phyloP scores from a whole-genome alignment of 768 basidiomycete genomes.

The Grammothele lineata region DNA sequence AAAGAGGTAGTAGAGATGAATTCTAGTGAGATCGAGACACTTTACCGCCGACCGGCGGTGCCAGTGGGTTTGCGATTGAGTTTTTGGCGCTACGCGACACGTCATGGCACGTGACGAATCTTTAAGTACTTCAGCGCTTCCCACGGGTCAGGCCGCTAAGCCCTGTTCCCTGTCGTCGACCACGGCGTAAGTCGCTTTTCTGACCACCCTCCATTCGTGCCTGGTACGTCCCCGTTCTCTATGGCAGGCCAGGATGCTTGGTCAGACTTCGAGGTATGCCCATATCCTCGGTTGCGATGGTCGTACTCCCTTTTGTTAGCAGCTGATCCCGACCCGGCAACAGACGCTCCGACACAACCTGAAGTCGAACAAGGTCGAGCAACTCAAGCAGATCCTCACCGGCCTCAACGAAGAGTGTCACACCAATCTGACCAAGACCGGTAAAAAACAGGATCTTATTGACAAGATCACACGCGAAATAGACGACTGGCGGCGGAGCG shows the following conservation, averaged over 20 bases:
- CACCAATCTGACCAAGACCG: slow-evolving; percentile 64
- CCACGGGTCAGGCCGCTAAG: slow-evolving; percentile 5
- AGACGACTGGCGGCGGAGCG: slow-evolving; percentile 54
- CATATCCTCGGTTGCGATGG: not conserved
- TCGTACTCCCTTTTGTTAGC: not conserved
- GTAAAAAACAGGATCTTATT: slow-evolving; percentile 86
- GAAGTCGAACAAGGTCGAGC: slow-evolving; percentile 79
- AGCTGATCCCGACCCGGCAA: slow-evolving; percentile 5
- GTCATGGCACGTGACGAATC: slow-evolving; percentile 12
- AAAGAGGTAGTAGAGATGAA: slow-evolving; percentile 12
- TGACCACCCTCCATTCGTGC: not conserved
- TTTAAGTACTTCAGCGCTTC: not conserved
- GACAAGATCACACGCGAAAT: slow-evolving; percentile 62
- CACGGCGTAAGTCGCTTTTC: slow-evolving; percentile 5
- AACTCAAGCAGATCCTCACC: slow-evolving; percentile 74
- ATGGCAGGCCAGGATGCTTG: slow-evolving; percentile 66
- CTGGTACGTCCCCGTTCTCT: slow-evolving; percentile 6
- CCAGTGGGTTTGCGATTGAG: not conserved
- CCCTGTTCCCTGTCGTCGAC: slow-evolving; percentile 8
- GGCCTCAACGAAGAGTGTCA: slow-evolving; percentile 78
- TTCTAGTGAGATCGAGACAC: slow-evolving; percentile 25
- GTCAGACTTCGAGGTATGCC: slow-evolving; percentile 67
- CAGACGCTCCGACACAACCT: slow-evolving; percentile 69
- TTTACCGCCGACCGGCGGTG: no score
- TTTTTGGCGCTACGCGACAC: not conserved